These are phyloP conservation scores for Fusarium redolens DNA, from an alignment of 2,329 filamentous ascomycete genomes.

Conservation along the genomic window DNA sequence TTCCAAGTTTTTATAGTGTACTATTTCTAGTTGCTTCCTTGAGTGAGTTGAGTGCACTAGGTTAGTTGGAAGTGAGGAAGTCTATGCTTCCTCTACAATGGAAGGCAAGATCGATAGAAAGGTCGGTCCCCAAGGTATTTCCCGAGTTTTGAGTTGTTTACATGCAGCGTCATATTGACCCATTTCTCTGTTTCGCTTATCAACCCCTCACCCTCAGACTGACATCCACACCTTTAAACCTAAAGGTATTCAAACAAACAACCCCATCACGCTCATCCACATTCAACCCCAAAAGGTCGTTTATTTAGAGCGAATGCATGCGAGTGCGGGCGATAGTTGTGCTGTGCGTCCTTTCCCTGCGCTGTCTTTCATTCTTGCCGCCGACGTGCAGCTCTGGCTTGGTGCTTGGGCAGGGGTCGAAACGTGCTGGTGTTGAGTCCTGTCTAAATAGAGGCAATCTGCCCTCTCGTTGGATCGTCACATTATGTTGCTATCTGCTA, in stretches of 20 bases:
- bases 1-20: not conserved
- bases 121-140: not conserved
- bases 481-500: slow-evolving; percentile 23
- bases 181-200: slow-evolving; percentile 22
- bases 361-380: slow-evolving; percentile 33
- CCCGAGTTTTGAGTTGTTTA: slow-evolving; percentile 26
- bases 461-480: slow-evolving; percentile 32
- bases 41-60: not conserved
- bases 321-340: slow-evolving; percentile 18
- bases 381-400: slow-evolving; percentile 28
- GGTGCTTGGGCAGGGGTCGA: slow-evolving; percentile 31
- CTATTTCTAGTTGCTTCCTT: not conserved
- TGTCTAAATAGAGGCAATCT: slow-evolving; percentile 15
- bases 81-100: not conserved
- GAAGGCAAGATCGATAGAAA: not conserved
- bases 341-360: slow-evolving; percentile 10
- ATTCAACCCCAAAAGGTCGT: slow-evolving; percentile 5
- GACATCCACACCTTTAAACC: slow-evolving; percentile 11
- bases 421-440: slow-evolving; percentile 27
- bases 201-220: slow-evolving; percentile 16
- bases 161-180: slow-evolving; percentile 36
- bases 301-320: slow-evolving; percentile 17
- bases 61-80: slow-evolving; percentile 18
- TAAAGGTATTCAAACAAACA: slow-evolving; percentile 8
- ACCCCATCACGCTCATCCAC: slow-evolving; percentile 2